Percentiles rank a stretch among this genome's conserved stretches.
Conservation (phyloP, 495 filamentous ascomycete genomes). For the Halenospora varia region DNA sequence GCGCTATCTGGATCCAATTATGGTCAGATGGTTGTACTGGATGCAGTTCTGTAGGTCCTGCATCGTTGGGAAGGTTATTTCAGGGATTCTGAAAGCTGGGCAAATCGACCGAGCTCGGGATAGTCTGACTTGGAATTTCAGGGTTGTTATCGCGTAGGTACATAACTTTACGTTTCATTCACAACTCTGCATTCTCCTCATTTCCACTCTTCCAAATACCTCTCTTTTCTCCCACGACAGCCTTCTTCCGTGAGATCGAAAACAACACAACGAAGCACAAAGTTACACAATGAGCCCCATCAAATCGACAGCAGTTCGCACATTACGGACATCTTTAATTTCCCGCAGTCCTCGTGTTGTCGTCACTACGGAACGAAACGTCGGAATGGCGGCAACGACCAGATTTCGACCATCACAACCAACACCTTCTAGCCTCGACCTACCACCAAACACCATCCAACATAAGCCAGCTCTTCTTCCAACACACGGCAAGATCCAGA, state of each 20-base stretch:
- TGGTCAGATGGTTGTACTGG: background rate
- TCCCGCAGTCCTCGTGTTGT: background rate
- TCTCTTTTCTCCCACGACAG: background rate
- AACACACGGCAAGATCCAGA: background rate
- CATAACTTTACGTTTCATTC: background rate
- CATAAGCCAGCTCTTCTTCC: background rate
- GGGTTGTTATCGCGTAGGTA: background rate
- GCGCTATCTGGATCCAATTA: background rate
- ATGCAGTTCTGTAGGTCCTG: background rate
- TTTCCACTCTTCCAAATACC: background rate
- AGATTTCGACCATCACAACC: background rate
- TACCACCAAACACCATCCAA: background rate
- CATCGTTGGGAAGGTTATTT: background rate
- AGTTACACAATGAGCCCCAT: background rate
- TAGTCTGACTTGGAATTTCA: background rate
- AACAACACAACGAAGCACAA: background rate
- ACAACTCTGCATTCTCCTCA: background rate
- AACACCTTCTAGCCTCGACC: background rate
- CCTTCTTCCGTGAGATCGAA: background rate
- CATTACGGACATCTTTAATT: background rate
- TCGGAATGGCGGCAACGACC: background rate
- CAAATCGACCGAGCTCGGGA: background rate
- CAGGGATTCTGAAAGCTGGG: background rate
- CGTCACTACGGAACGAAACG: background rate
- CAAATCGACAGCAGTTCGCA: background rate